phyloP scores from a whole-genome alignment of 306 rosid genomes.

The Adenanthera pavonina region DNA sequence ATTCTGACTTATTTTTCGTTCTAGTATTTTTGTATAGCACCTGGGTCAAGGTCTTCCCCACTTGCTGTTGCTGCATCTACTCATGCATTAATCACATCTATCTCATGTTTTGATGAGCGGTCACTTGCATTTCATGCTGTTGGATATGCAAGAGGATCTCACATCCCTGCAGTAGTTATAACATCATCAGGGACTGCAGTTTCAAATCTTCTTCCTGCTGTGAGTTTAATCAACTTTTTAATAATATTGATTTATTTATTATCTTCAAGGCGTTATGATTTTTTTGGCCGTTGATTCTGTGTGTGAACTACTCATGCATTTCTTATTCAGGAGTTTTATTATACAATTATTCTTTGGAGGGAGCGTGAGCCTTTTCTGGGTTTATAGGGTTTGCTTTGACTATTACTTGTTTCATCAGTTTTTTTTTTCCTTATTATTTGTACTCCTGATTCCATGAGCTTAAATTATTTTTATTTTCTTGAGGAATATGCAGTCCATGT shows the following conservation, averaged over 20 bases:
- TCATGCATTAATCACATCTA: constrained; percentile 77
- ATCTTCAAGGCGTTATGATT: constrained; percentile 17
- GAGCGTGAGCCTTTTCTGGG: background rate
- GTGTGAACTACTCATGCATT: constrained; percentile 18
- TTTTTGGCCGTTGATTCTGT: constrained; percentile 14
- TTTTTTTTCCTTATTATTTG: constrained; percentile 19
- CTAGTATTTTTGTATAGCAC: constrained; percentile 96
- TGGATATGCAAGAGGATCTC: constrained; percentile 96
- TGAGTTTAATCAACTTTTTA: constrained; percentile 52
- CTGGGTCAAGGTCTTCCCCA: constrained; percentile 98
- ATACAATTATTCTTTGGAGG: background rate
- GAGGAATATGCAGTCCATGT: constrained; percentile 31
- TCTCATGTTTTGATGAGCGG: constrained; percentile 89
- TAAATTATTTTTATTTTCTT: constrained; percentile 25
- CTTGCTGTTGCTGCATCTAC: constrained; percentile 97
- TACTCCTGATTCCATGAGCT: constrained; percentile 20
- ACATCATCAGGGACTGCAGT: constrained; percentile 98
- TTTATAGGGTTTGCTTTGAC: constrained; percentile 1
- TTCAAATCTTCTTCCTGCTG: constrained; percentile 98
- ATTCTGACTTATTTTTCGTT: constrained; percentile 57
- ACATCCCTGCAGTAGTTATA: constrained; percentile 85
- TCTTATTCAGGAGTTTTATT: constrained; percentile 1
- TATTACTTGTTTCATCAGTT: background rate
- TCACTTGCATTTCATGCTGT: constrained; percentile 97
- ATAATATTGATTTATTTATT: background rate